Percentiles rank a stretch among this genome's conserved stretches.
phyloP scores from a whole-genome alignment of 345 rosid species.

The Arabis alpina region DNA sequence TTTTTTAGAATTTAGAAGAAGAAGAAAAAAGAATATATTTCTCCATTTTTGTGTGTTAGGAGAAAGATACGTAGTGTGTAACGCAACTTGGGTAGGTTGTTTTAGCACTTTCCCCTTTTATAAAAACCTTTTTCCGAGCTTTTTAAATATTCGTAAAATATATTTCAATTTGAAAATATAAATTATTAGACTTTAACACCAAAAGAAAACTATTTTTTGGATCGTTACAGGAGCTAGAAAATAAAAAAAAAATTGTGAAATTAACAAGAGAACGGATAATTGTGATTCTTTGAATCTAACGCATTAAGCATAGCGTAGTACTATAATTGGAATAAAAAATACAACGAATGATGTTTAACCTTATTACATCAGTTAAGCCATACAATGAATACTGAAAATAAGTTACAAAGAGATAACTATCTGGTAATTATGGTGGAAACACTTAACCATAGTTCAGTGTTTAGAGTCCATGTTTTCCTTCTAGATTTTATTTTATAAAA shows the following conservation, averaged over 20 bases:
- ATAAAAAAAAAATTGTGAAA: background rate
- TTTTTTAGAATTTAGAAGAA: slow-evolving; percentile 7
- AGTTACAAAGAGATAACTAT: slow-evolving; percentile 4
- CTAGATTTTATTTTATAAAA: background rate
- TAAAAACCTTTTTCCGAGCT: slow-evolving; percentile 23
- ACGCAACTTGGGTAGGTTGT: slow-evolving; percentile 51
- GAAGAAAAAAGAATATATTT: background rate
- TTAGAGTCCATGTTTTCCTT: background rate
- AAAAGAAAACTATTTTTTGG: background rate
- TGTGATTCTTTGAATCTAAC: slow-evolving; percentile 38
- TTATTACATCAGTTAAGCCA: slow-evolving; percentile 25
- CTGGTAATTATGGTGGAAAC: slow-evolving; percentile 17
- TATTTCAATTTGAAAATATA: slow-evolving; percentile 5
- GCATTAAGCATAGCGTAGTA: slow-evolving; percentile 13
- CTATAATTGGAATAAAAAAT: slow-evolving; percentile 25
- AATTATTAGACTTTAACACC: background rate
- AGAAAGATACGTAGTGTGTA: slow-evolving; percentile 44
- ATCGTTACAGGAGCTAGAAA: background rate
- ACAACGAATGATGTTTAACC: slow-evolving; percentile 23
- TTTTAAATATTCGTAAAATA: slow-evolving; percentile 28
- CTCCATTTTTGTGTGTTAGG: slow-evolving; percentile 37
- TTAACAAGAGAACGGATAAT: slow-evolving; percentile 24
- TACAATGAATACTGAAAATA: slow-evolving; percentile 33
- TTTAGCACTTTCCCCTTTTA: slow-evolving; percentile 43
- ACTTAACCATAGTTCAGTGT: background rate